Evolutionary conservation across 2,329 filamentous ascomycete species (phyloP).

Genomic region (Colletotrichum gloeosporioides): DNA sequence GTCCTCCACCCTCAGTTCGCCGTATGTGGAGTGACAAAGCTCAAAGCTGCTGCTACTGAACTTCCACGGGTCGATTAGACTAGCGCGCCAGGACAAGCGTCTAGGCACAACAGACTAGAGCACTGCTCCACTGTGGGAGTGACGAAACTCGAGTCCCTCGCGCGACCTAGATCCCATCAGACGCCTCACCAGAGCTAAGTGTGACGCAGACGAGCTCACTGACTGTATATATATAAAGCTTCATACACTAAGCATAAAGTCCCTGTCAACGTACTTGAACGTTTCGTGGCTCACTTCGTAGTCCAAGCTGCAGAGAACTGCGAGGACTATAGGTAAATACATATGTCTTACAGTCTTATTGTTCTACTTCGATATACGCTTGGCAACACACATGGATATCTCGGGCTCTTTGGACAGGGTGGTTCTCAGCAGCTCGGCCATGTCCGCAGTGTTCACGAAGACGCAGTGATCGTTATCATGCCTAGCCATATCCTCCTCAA

Average conservation of each 20-base stretch:
- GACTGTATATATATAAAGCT: background rate
- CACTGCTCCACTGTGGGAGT: background rate
- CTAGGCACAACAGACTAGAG: too few relatives aligned
- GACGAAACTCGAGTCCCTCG: background rate
- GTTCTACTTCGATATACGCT: background rate
- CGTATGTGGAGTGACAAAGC: background rate
- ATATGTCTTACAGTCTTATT: background rate
- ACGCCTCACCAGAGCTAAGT: background rate
- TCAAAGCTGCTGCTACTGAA: background rate
- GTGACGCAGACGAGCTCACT: background rate
- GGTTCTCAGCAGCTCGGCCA: background rate
- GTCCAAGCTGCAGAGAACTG: background rate
- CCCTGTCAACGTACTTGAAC: background rate
- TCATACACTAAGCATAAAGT: background rate
- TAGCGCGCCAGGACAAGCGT: too few relatives aligned
- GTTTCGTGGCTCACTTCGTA: background rate
- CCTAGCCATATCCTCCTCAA: background rate
- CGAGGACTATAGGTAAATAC: background rate
- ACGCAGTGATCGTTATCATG: background rate
- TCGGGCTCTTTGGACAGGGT: background rate
- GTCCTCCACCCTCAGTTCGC: background rate
- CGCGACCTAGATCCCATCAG: background rate
- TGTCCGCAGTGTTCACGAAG: background rate
- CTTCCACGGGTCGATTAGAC: background rate
- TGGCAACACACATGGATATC: background rate